Percentiles rank a stretch among this genome's conserved stretches.
These are phyloP conservation scores for Andrographis paniculata DNA, from an alignment of 305 asterid genomes.

Conservation along the genomic window DNA sequence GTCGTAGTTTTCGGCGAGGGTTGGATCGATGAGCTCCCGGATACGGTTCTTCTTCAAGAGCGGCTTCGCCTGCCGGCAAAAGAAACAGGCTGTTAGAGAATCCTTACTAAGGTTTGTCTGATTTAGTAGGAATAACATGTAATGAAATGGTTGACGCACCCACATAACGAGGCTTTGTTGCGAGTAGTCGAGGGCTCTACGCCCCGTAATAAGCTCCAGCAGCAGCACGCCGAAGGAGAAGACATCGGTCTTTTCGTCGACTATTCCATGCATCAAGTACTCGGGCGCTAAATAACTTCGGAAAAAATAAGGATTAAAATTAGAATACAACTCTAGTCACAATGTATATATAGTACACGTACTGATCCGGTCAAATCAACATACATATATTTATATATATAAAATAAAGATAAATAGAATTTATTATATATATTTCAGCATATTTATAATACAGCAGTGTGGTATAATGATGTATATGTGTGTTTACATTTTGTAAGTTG, in stretches of 20 bases:
- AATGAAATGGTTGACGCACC: slow-evolving; percentile 37
- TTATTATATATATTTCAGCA: no score
- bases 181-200: slow-evolving; percentile 79
- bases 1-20: slow-evolving; percentile 41
- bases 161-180: slow-evolving; percentile 88
- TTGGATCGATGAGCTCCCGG: slow-evolving; percentile 64
- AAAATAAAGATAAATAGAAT: no score
- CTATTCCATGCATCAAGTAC: slow-evolving; percentile 88
- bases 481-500: no score
- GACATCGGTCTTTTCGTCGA: slow-evolving; percentile 74
- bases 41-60: slow-evolving; percentile 63
- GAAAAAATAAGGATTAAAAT: background rate
- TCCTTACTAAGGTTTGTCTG: background rate
- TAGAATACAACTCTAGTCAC: no score
- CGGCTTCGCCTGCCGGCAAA: slow-evolving; percentile 57
- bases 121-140: no score
- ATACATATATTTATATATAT: no score
- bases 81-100: background rate
- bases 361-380: background rate
- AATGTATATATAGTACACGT: no score
- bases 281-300: slow-evolving; percentile 85
- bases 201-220: slow-evolving; percentile 81
- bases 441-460: no score
- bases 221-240: slow-evolving; percentile 79
- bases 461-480: no score